These are phyloP conservation scores for Naganishia sp. DNA, from an alignment of 1,284 basidiomycete genomes.

Conservation along the genomic window DNA sequence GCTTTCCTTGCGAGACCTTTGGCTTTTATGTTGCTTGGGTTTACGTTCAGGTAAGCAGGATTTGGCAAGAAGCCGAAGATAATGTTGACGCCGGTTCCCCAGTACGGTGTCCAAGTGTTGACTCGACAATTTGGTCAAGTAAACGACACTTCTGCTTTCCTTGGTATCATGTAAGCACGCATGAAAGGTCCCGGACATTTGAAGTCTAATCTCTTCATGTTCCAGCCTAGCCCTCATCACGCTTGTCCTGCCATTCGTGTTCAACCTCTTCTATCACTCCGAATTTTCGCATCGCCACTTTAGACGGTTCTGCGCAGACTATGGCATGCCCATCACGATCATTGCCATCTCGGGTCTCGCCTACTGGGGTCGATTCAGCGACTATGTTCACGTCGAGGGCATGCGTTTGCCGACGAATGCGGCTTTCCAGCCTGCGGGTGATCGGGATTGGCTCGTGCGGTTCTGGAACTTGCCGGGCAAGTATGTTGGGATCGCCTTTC, in stretches of 20 bases:
- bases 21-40: constrained; percentile 78
- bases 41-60: constrained; percentile 62
- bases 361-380: constrained; percentile 78
- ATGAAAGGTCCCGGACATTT: not conserved
- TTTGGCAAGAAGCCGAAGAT: not conserved
- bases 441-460: constrained; percentile 77
- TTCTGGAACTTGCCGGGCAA: constrained; percentile 90
- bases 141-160: constrained; percentile 62
- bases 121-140: constrained; percentile 67
- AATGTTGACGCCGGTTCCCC: constrained; percentile 9
- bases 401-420: constrained; percentile 68
- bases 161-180: constrained; percentile 60
- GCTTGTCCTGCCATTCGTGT: constrained; percentile 70
- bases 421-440: constrained; percentile 72
- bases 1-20: constrained; percentile 90
- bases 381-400: constrained; percentile 58
- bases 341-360: constrained; percentile 72
- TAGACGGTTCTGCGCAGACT: constrained; percentile 75
- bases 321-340: constrained; percentile 84
- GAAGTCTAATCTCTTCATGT: not conserved
- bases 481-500: constrained; percentile 76
- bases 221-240: constrained; percentile 72
- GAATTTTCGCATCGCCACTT: constrained; percentile 70
- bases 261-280: constrained; percentile 66
- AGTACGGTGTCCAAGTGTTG: constrained; percentile 81